Percentiles rank a stretch among this genome's conserved stretches.
phyloP scores from a whole-genome alignment of 73 alveolate species.

The Chromera velia region DNA sequence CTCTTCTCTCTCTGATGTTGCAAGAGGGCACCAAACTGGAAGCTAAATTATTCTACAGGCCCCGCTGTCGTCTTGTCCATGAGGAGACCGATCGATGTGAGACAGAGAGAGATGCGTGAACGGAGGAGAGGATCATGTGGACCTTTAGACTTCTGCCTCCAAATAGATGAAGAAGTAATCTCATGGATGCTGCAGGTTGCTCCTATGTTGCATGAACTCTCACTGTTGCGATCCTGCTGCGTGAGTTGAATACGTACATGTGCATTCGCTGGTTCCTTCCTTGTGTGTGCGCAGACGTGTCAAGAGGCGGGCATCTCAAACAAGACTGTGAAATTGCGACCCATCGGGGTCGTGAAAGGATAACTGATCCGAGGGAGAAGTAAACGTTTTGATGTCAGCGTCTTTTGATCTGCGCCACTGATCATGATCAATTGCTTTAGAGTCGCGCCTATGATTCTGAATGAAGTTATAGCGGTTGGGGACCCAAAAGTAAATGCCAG shows the following conservation, averaged over 20 bases:
- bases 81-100: too few relatives aligned
- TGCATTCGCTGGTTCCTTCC: not conserved
- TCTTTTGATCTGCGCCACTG: too few relatives aligned
- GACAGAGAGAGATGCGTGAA: not conserved
- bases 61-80: too few relatives aligned
- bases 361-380: not conserved
- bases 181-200: not conserved
- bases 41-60: too few relatives aligned
- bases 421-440: too few relatives aligned
- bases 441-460: too few relatives aligned
- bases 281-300: not conserved
- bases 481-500: too few relatives aligned
- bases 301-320: conserved; percentile 43
- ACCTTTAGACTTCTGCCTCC: not conserved
- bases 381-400: too few relatives aligned
- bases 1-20: too few relatives aligned
- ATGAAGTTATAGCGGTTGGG: too few relatives aligned
- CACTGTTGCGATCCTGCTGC: not conserved
- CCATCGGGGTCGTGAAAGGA: conserved; percentile 41
- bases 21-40: too few relatives aligned
- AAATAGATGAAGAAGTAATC: not conserved
- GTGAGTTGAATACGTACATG: not conserved
- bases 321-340: conserved; percentile 32
- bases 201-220: not conserved
- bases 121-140: not conserved